Evolutionary conservation across 352 stramenopile species (phyloP).

Genomic region (Globisporangium barbulae): DNA sequence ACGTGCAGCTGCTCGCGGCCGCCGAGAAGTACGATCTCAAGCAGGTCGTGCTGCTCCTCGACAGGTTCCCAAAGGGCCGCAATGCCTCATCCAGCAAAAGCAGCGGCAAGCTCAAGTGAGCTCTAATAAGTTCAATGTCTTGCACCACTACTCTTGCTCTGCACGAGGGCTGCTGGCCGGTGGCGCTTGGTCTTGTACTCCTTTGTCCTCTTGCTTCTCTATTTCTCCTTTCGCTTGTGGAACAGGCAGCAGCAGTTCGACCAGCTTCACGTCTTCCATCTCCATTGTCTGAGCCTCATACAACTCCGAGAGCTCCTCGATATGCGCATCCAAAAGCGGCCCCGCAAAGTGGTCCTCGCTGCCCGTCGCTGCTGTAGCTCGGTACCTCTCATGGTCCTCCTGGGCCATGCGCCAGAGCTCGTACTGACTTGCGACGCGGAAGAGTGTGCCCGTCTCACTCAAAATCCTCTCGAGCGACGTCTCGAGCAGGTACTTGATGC

Average conservation of each 20-base stretch:
- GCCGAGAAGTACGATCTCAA: slow-evolving; percentile 81
- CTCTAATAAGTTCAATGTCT: background rate
- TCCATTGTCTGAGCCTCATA: slow-evolving; percentile 53
- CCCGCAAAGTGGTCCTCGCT: slow-evolving; percentile 41
- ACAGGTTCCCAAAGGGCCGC: slow-evolving; percentile 68
- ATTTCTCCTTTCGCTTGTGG: background rate
- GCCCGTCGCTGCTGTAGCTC: slow-evolving; percentile 14
- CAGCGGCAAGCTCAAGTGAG: slow-evolving; percentile 24
- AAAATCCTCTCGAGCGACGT: slow-evolving; percentile 53
- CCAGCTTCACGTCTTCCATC: slow-evolving; percentile 40
- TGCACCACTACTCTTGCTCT: background rate
- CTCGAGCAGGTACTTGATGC: slow-evolving; percentile 60
- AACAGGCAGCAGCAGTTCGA: slow-evolving; percentile 2
- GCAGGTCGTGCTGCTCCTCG: slow-evolving; percentile 52
- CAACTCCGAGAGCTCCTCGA: slow-evolving; percentile 48
- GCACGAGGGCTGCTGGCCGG: too few species aligned
- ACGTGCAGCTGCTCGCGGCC: slow-evolving; percentile 59
- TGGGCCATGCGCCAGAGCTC: slow-evolving; percentile 72
- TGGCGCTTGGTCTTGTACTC: background rate
- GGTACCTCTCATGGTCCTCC: slow-evolving; percentile 46
- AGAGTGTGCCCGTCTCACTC: slow-evolving; percentile 47
- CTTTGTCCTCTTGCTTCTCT: background rate
- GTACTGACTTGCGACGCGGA: slow-evolving; percentile 43
- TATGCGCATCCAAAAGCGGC: slow-evolving; percentile 37
- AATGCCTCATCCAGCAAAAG: slow-evolving; percentile 9